Base-by-base conservation (phyloP, 2,329 filamentous ascomycete genomes). In the Aspergillus sp. region DNA sequence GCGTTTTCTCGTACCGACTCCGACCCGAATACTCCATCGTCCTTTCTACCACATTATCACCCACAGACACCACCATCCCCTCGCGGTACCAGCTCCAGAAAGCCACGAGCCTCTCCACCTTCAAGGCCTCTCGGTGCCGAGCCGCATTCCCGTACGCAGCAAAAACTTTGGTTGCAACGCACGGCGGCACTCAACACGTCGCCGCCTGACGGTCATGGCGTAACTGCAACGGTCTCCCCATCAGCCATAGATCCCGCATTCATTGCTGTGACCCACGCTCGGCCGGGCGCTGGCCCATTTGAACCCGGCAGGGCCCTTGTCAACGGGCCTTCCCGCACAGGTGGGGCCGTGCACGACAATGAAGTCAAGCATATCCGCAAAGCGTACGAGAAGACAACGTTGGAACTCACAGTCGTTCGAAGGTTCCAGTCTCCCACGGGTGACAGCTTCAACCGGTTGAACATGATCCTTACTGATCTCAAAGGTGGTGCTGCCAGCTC, bases 141-240 rank as follows among this genome's bases (percentile, higher is more conserved):
- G 53, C 71, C 75, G 6, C 73, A 71, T 17, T 81, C 79, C n/a
- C 74, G 79, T 53, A 81, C 79, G 4, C 78, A 81, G 62, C 79
- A 81, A 63, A 80, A 80, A 61, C 73, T 81, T 11, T 81, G 79
- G 76, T 71, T 81, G 44, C 78, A 81, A 60, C 75, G 79, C 49
- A 80, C 78, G 10, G 78, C 78, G 23, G 71, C 77, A 10, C 67
- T 79, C 15, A 78, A 78, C 32, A 79, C 78, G 51, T 80, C 79
- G 5, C 76, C 78, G 17, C 77, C 77, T 4, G 77, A 79, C 60
- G 62, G 66, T 13, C 74, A 77, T 68, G 75, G 74, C 23, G 64
- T 71, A 8, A 62, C 73, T 5, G 53, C 73, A 3, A 63, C 69
- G 19, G 67, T 68, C 1, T 68, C 77, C 19, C 72, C 75, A 7